These are phyloP conservation scores for Boechera stricta DNA, from an alignment of 345 rosid species.

Conservation along the genomic window DNA sequence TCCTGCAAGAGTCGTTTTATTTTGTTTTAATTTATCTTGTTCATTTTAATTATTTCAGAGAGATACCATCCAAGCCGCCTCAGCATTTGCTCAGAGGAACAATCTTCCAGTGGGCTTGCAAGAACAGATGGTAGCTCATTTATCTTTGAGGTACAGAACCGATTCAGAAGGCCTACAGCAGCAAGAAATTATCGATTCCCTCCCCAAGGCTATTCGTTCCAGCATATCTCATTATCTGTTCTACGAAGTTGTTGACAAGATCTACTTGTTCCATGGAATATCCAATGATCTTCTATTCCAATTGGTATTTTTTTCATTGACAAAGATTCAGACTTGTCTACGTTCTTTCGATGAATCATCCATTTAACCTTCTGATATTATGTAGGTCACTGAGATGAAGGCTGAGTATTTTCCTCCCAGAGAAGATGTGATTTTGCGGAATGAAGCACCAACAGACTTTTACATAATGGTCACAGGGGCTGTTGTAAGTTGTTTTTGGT, in stretches of 20 bases:
- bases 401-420: constrained; percentile 92
- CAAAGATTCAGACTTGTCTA: background rate
- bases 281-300: constrained; percentile 93
- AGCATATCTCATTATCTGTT: constrained; percentile 78
- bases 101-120: constrained; percentile 75
- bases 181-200: constrained; percentile 81
- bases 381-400: constrained; percentile 88
- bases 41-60: constrained; percentile 56
- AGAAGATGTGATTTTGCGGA: constrained; percentile 91
- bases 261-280: constrained; percentile 85
- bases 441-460: constrained; percentile 89
- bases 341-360: constrained; percentile 1
- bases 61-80: constrained; percentile 78
- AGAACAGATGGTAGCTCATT: constrained; percentile 95
- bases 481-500: constrained; percentile 56
- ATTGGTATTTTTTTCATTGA: constrained; percentile 57
- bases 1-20: background rate
- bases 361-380: constrained; percentile 32
- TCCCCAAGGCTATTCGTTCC: constrained; percentile 91
- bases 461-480: constrained; percentile 85
- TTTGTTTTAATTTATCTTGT: background rate
- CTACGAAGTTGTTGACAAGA: constrained; percentile 73
- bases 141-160: constrained; percentile 81
- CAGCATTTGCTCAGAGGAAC: constrained; percentile 81
- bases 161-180: constrained; percentile 90